phyloP scores from a whole-genome alignment of 768 basidiomycete genomes.

The Suillus decipiens region DNA sequence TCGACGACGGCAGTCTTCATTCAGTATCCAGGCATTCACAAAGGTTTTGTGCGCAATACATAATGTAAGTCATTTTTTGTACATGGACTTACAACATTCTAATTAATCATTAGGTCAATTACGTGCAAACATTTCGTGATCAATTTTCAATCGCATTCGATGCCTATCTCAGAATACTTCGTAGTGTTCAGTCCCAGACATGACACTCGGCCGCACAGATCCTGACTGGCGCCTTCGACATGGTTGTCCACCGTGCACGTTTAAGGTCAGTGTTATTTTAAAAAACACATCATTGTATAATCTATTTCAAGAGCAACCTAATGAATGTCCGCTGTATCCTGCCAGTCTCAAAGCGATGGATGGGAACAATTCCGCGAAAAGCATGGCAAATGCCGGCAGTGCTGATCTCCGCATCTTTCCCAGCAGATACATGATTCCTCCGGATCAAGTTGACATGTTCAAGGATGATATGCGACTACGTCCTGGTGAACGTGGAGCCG shows the following conservation, averaged over 20 bases:
- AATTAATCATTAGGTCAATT: not conserved
- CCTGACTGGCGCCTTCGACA: not conserved
- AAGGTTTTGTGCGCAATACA: not conserved
- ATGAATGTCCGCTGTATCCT: slow-evolving; percentile 30
- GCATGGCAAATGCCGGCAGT: slow-evolving; percentile 22
- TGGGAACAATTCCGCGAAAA: slow-evolving; percentile 19
- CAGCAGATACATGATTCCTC: slow-evolving; percentile 29
- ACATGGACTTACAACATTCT: too few relatives aligned
- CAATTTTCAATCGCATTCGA: not conserved
- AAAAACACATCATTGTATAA: not conserved
- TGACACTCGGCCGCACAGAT: not conserved
- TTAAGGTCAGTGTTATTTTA: not conserved
- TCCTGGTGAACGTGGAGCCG: slow-evolving; percentile 2
- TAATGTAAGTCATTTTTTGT: not conserved
- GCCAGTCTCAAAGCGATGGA: slow-evolving; percentile 20
- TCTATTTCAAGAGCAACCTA: slow-evolving; percentile 12
- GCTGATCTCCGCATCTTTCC: slow-evolving; percentile 22
- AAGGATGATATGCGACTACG: slow-evolving; percentile 15
- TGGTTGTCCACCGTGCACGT: not conserved
- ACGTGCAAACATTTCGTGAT: not conserved
- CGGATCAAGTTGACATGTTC: slow-evolving; percentile 29
- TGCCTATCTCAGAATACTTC: not conserved
- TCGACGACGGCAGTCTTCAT: not conserved
- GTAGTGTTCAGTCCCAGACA: not conserved
- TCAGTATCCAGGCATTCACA: not conserved